Percentiles rank a stretch among this genome's conserved stretches.
Conservation (phyloP, 2,329 filamentous ascomycete genomes). For the Colletotrichum tamarilloi region DNA sequence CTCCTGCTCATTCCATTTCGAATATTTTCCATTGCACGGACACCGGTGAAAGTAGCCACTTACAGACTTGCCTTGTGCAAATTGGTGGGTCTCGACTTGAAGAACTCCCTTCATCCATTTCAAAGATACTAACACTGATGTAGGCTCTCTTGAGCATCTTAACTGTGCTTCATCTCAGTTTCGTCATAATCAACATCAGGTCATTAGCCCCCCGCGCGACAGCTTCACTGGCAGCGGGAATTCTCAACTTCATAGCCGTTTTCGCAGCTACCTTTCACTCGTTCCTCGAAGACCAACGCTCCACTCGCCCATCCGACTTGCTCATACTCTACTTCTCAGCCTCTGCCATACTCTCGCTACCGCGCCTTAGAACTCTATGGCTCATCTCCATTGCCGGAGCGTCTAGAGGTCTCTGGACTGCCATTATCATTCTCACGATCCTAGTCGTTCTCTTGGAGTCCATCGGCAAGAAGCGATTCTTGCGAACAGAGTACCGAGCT, state of each 20-base stretch:
- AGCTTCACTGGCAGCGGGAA: not conserved
- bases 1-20: constrained; percentile 2
- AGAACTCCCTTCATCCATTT: no score
- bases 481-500: constrained; percentile 8
- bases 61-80: constrained; percentile 2
- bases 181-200: not conserved
- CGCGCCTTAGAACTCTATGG: not conserved
- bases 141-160: not conserved
- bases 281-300: constrained; percentile 15
- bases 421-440: not conserved
- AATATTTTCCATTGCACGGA: not conserved
- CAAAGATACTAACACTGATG: not conserved
- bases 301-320: constrained; percentile 6
- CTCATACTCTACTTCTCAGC: constrained; percentile 16
- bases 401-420: not conserved
- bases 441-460: constrained; percentile 37
- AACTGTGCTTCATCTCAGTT: not conserved
- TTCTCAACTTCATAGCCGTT: constrained; percentile 12
- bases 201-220: not conserved
- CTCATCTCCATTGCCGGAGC: not conserved
- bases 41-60: constrained; percentile 5
- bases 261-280: constrained; percentile 2
- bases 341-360: not conserved
- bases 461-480: constrained; percentile 33
- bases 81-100: not conserved